Base-by-base conservation (phyloP, 345 rosid genomes). In the Iberis pinnata region DNA sequence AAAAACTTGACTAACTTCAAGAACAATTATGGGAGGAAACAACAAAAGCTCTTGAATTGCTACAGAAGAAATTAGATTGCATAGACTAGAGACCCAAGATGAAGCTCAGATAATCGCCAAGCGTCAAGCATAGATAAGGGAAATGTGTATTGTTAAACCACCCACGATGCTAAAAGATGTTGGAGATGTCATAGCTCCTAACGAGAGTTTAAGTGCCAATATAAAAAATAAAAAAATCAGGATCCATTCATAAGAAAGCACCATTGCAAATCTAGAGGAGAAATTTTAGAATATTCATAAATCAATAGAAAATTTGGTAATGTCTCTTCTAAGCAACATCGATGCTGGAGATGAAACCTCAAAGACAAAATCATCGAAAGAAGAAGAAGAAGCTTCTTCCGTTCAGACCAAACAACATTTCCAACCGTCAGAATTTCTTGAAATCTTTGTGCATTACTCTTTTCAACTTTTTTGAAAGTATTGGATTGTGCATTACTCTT, bases 61-160 rank as follows among this genome's bases (percentile, higher is more conserved):
- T 93, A 26, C 99, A 93, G 58, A 93, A 93, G 72, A 97, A 93
- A 69, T 95, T 88, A 38, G 83, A 97, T 62, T 86, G 95, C 63
- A 93, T 64, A 80, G 95, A 71, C 76, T 86, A 60, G 97, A 96
- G 42, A 93, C 88, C 64, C 99, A 93, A 76, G 96, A 93, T 79
- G 99, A 97, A 65, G 99, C 99, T 2, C 95, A 93, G 75, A 93
- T 97, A 17, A 78, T 93, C 36, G 97, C 97, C 12, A 93, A 84
- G 76, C 77, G 88, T 62, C 99, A 88, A 67, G 95, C 88, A 61
- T 97, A 93, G 73, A 93, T 93, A 63, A 75, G 84, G 71, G 99
- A 78, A 52, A 88, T 93, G 96, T 81, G 83, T 45, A 59, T 89
- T 40, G 77, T 82, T 58, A 76, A 70, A 61, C 4, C 58, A 35